Conservation (phyloP, 768 basidiomycete genomes). For the Pulveroboletus frians region DNA sequence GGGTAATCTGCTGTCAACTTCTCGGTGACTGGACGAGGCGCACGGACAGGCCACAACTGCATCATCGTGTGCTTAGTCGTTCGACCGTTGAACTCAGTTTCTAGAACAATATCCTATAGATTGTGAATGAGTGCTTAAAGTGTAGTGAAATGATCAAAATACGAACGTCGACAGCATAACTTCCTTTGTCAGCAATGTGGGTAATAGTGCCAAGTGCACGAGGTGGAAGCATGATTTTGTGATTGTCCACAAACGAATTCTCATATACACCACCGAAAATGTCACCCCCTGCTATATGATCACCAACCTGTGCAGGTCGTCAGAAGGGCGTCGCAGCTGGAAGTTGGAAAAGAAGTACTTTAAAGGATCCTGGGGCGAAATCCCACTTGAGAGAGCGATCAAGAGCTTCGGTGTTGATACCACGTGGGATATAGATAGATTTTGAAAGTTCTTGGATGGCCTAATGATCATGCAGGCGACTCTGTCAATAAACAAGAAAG, state of each 20-base stretch:
- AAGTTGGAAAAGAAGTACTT: slow-evolving; percentile 38
- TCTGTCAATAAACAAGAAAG: slow-evolving; percentile 2
- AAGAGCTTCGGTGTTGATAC: slow-evolving; percentile 95
- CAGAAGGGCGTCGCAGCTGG: slow-evolving; percentile 5
- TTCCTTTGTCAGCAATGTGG: slow-evolving; percentile 88
- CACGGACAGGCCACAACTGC: slow-evolving; percentile 99
- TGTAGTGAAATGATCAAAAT: not conserved
- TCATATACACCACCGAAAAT: slow-evolving; percentile 94
- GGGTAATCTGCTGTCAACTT: slow-evolving; percentile 92
- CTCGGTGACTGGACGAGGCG: slow-evolving; percentile 92
- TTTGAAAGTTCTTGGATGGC: slow-evolving; percentile 95
- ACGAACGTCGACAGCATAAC: slow-evolving; percentile 84
- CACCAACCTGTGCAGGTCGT: slow-evolving; percentile 61
- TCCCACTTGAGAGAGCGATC: slow-evolving; percentile 91
- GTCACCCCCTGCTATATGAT: slow-evolving; percentile 96
- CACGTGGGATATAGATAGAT: slow-evolving; percentile 99
- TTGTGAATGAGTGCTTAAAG: not conserved
- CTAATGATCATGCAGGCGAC: slow-evolving; percentile 29
- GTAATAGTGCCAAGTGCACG: slow-evolving; percentile 94
- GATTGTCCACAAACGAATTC: slow-evolving; percentile 93
- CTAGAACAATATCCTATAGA: slow-evolving; percentile 82
- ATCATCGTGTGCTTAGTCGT: slow-evolving; percentile 90
- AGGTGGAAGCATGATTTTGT: slow-evolving; percentile 96
- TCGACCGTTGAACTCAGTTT: slow-evolving; percentile 97
- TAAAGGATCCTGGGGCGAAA: slow-evolving; percentile 79